Base-by-base conservation (phyloP, 768 basidiomycete species). In the Filobasidium floriforme region DNA sequence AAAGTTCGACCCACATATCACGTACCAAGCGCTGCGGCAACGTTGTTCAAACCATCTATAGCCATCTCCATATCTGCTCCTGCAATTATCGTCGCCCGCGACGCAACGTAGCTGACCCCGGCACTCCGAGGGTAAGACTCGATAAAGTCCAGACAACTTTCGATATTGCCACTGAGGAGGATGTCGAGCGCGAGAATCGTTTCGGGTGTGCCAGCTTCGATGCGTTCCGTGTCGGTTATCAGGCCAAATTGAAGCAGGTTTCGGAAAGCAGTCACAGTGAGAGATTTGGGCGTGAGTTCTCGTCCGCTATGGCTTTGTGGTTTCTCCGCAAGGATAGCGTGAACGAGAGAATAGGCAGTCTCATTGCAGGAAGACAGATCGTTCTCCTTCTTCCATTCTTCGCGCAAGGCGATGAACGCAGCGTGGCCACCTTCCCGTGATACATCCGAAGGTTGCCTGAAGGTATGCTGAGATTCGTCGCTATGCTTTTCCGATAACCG, bases 101-200 rank as follows among this genome's bases (percentile, higher is more conserved):
- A 86, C 44, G 84, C 82, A 44, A 93, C 84, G 76, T 90, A 94
- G 37, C 83, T 82, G 59, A 86, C 85, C 3, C 85, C 89, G 29
- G 91, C 85, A 18, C 88, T 88, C 57, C 87, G 81, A 12, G 92
- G 91, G 29, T 92, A 83, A 85, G 88, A 88, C 26, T 85, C 85
- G 55, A 90, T 79, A 63, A 89, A 80, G 67, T 88, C 87, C 60
- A 83, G 79, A 1, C 88, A 82, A 41, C 84, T 81, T 66, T 84
- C 82, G 65, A 82, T 80, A 72, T 88, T 87, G 18, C 86, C 87
- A 61, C 88, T 79, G 1, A 80, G 75, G 43, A 88, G 82, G 54
- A 94, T 82, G 32, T 81, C 80, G 68, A 90, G 86, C 72, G 88
- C 89, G 72, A 92, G 86, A 52, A 83, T 71, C 37, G 88, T 84